Evolutionary conservation across 352 stramenopile genomes (phyloP), one percentile per base, ranked within the genome.

Genomic region (Globisporangium megalacanthum): DNA sequence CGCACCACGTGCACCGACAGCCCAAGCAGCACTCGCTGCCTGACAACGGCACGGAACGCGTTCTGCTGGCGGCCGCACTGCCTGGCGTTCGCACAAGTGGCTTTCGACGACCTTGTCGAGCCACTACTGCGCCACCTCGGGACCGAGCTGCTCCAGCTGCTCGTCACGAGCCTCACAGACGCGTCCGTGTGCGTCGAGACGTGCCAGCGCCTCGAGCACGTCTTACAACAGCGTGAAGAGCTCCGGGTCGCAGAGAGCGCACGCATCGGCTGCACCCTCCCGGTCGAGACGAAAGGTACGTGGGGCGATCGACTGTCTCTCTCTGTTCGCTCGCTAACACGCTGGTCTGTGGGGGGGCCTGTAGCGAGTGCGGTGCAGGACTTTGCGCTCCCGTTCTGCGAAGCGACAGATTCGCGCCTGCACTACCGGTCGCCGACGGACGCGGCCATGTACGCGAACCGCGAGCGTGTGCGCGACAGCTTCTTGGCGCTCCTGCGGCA

Each of bases 351-450:
- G 25, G 1, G 25, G 25, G 25, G 25, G 2, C 35, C 35, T 1
- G 35, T 13, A 68, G 76, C 64, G 9, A 84, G 65, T 22, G 56
- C 68, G 0, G 74, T 79, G 13, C 67, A 61, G 17, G 73, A 88
- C 55, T 88, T 83, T 47, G 65, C 75, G 9, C 60, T 88, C 6
- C 78, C 78, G 2, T 91, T 91, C 37, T 79, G 80, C 48, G 76
- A 88, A 52, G 76, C 82, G 35, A 77, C 71, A 0, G 81, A 91
- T 50, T 91, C 81, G 9, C 72, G 81, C 1, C 57, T 88, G 39
- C 76, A 91, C 52, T 91, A 84, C 45, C 74, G 76, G 15, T 76
- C 74, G 11, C 70, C 74, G 4, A 57, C 54, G 0, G 81, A 88
- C 46, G 72, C 73, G 6, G 57, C 74, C 0, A 35, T 91, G 20